Evolutionary conservation across 352 stramenopile species (phyloP).

Genomic region (Globisporangium nodosum): DNA sequence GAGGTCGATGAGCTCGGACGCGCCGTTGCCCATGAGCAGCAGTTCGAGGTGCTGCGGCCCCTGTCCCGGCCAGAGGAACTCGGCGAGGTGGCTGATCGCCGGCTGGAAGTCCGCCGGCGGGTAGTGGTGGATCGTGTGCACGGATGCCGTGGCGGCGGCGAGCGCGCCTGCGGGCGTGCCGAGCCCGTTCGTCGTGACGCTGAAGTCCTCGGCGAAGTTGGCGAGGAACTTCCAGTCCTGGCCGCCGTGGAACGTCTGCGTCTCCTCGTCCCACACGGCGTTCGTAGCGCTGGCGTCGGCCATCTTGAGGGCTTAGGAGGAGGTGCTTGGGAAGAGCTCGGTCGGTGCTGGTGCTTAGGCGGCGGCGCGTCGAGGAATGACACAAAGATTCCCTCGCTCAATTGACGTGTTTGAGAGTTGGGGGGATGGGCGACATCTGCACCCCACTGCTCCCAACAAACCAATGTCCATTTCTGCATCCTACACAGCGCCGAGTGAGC

Average conservation of each 20-base stretch:
- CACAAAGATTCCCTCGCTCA: no score
- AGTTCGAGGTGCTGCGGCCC: constrained; percentile 57
- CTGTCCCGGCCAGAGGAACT: constrained; percentile 76
- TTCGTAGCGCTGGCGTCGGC: constrained; percentile 2
- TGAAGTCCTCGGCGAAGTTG: constrained; percentile 90
- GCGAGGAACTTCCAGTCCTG: constrained; percentile 89
- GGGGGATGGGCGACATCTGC: no score
- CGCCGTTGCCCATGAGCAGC: constrained; percentile 80
- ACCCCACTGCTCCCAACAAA: no score
- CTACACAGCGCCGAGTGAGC: no score
- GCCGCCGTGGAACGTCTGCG: constrained; percentile 89
- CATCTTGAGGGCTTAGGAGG: neutral
- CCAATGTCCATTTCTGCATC: no score
- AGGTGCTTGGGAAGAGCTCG: neutral
- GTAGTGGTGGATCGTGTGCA: constrained; percentile 87
- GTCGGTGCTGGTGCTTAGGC: no score
- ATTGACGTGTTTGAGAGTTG: no score
- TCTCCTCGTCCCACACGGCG: constrained; percentile 72
- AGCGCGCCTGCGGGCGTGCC: constrained; percentile 73
- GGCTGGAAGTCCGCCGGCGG: constrained; percentile 88
- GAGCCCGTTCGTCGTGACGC: constrained; percentile 86
- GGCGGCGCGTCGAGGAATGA: neutral
- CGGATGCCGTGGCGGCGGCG: constrained; percentile 54
- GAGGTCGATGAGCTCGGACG: constrained; percentile 83
- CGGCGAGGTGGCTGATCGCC: constrained; percentile 80